Conservation (phyloP, 2,329 filamentous ascomycete genomes). For the Dothistroma septosporum region DNA sequence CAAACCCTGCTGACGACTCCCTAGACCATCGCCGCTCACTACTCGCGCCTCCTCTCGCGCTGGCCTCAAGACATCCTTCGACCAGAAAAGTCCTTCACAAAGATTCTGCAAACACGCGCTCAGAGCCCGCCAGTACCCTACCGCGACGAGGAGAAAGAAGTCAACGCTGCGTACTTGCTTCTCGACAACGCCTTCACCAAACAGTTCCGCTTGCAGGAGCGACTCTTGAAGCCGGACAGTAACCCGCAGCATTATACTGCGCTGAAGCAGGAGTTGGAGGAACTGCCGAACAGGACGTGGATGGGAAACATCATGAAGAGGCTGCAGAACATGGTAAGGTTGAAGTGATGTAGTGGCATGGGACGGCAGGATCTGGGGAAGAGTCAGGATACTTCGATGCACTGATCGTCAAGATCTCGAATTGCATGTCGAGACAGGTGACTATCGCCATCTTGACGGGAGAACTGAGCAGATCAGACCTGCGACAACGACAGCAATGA, state of each 20-base stretch:
- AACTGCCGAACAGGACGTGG: constrained; percentile 50
- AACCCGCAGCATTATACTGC: constrained; percentile 52
- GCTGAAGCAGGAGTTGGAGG: constrained; percentile 50
- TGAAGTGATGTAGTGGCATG: constrained; percentile 33
- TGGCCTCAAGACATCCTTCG: constrained; percentile 51
- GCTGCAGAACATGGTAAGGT: constrained; percentile 47
- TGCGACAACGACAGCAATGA: too few species aligned
- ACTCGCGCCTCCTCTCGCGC: constrained; percentile 46
- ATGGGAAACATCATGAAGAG: constrained; percentile 44
- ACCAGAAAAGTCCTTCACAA: constrained; percentile 45
- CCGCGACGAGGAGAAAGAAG: constrained; percentile 41
- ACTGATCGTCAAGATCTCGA: too few species aligned
- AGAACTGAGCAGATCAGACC: too few species aligned
- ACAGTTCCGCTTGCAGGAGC: constrained; percentile 46
- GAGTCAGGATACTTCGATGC: not conserved
- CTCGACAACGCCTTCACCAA: constrained; percentile 56
- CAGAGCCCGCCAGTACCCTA: constrained; percentile 28
- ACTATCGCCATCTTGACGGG: too few species aligned
- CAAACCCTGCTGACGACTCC: not conserved
- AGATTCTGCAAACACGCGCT: constrained; percentile 42
- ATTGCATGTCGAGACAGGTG: too few species aligned
- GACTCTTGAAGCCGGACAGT: constrained; percentile 48
- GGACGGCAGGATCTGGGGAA: not conserved
- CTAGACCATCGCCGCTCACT: constrained; percentile 42
- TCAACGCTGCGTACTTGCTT: constrained; percentile 59